A percentile compares a stretch with the other conserved stretches of the same genome.
Conservation (phyloP, 108 stramenopile species). For the Cyclotella choctawhatcheeana region DNA sequence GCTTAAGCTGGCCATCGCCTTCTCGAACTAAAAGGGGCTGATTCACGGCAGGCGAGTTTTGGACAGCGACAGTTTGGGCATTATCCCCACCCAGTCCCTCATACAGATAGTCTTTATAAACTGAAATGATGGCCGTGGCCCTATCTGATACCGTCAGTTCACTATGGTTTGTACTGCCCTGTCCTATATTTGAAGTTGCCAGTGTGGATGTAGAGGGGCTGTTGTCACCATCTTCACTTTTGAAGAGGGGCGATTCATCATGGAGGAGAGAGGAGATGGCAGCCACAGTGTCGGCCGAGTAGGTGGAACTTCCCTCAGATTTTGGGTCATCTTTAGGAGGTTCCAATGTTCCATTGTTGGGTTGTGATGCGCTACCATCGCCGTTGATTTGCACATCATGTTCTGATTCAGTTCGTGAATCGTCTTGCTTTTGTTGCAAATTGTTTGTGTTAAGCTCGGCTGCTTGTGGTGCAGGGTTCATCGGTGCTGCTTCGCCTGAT, state of each 20-base stretch:
- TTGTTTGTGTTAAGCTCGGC: neutral
- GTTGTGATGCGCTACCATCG: neutral
- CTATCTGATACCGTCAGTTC: slow-evolving; percentile 38
- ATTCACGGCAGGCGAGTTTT: neutral
- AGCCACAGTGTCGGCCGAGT: slow-evolving; percentile 28
- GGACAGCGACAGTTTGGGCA: neutral
- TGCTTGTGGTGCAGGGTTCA: neutral
- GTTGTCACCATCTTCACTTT: neutral
- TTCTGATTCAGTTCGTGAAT: neutral
- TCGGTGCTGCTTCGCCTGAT: neutral
- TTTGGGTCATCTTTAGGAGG: neutral
- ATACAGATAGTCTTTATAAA: slow-evolving; percentile 36
- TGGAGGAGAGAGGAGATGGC: slow-evolving; percentile 32
- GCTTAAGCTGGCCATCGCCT: neutral
- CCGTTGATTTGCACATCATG: neutral
- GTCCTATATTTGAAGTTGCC: neutral
- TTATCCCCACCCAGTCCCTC: neutral
- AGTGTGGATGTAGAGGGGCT: slow-evolving; percentile 1
- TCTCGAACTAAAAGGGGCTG: neutral
- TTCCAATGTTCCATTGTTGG: neutral
- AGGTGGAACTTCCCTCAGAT: slow-evolving; percentile 9
- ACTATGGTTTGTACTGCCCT: neutral
- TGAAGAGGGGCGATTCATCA: slow-evolving; percentile 13
- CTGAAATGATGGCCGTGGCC: slow-evolving; percentile 36
- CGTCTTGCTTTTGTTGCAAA: neutral